A percentile compares a stretch with the other conserved stretches of the same genome.
These are phyloP conservation scores for Kazachstania sp. DNA, from an alignment of 1,139 yeast species.

Conservation along the genomic window DNA sequence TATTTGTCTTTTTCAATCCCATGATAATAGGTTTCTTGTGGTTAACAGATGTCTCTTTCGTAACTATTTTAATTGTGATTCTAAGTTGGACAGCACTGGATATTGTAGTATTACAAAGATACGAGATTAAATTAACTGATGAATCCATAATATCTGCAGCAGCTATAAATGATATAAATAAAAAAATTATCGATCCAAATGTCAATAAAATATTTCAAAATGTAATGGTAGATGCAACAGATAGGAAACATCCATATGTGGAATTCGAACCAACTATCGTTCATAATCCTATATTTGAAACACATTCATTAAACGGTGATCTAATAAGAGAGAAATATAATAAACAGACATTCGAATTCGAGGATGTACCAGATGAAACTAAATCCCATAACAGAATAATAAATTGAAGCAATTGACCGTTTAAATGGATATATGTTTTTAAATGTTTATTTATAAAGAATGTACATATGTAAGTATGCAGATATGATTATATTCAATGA, in stretches of 20 bases:
- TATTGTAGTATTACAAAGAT: conserved; percentile 37
- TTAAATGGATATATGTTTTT: not conserved
- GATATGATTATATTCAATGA: not conserved
- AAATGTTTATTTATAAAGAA: not conserved
- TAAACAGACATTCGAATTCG: conserved; percentile 17
- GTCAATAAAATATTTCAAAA: conserved; percentile 48
- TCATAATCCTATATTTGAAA: conserved; percentile 18
- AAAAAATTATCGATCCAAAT: conserved; percentile 58
- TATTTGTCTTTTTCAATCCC: conserved; percentile 53
- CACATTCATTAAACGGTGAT: conserved; percentile 25
- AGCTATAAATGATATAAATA: conserved; percentile 54
- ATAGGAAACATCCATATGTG: conserved; percentile 31
- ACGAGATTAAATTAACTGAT: conserved; percentile 45
- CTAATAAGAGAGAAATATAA: conserved; percentile 20
- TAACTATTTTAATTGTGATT: conserved; percentile 34
- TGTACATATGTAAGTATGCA: not conserved
- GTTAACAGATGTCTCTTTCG: conserved; percentile 35
- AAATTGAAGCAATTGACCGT: not conserved
- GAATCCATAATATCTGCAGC: conserved; percentile 55
- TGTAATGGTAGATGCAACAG: conserved; percentile 57
- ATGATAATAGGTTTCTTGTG: conserved; percentile 37
- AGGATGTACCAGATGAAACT: conserved; percentile 8
- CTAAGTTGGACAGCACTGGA: conserved; percentile 37
- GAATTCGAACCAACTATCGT: conserved; percentile 35
- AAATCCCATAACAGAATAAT: conserved; percentile 10